Base-by-base conservation (phyloP, 164 flowering plant species). In the Cinnamomum chago region DNA sequence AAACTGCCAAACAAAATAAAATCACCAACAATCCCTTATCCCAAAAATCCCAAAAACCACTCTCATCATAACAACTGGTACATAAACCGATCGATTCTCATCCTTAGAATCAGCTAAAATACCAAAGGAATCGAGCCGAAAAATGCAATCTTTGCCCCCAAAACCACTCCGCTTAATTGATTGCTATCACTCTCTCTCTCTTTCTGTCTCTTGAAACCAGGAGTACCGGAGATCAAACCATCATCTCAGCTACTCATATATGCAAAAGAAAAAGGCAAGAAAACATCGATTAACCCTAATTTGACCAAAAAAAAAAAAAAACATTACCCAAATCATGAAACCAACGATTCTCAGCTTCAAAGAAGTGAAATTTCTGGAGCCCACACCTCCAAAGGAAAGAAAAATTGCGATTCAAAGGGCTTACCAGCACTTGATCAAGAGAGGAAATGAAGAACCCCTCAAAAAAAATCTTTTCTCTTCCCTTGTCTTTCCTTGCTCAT, bases 21-120 rank as follows among this genome's bases (percentile, higher is more conserved):
- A 17, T 24, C 25, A n/a, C 68, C 71, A 70, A 55, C 77, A 84
- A 84, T 84, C 83, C 72, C 76, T 55, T 22, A 17, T 35, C 47
- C 55, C 72, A 30, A 75, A 35, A 77, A 17, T 40, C 47, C 55
- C 72, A 30, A 77, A 35, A 77, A 68, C 58, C 74, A 47, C 62
- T 35, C 51, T 50, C 50, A 75, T 62, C 77, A 65, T 2, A 66
- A 18, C 50, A 69, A 13, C 60, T 15, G 9, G 33, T 17, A 66
- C 47, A 13, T 17, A 30, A 28, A 30, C 15, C 11, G 52, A 67
- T 25, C 18, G 2, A 17, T 60, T 17, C 35, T 17, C 50, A 24
- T 62, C 47, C 25, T 1, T 2, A 6, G 11, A 30, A 65, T 13
- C 66, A 68, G 64, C 81, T 75, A 66, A 72, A 72, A 62, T 17